Conservation (phyloP, 257 asterid species). For the Schizonepeta tenuifolia region DNA sequence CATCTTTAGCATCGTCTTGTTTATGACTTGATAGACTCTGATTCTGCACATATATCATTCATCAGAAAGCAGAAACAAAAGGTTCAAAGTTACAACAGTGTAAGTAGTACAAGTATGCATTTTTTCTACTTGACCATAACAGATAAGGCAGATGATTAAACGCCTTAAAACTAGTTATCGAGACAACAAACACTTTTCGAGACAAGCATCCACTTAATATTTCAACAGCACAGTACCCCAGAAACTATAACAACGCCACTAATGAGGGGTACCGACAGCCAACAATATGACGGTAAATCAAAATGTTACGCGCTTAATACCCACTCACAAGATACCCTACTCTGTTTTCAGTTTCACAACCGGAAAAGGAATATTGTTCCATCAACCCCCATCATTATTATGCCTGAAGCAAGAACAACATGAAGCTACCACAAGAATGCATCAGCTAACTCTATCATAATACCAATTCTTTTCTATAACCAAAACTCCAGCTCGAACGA, state of each 20-base stretch:
- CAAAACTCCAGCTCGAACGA: not conserved
- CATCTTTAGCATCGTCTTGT: constrained; percentile 43
- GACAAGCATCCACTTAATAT: not conserved
- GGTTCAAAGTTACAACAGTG: not conserved
- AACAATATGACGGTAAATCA: not conserved
- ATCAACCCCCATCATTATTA: not conserved
- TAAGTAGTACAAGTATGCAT: not conserved
- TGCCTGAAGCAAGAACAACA: not conserved
- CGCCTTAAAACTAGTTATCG: not conserved
- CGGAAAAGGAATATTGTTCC: too few species aligned
- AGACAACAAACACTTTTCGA: not conserved
- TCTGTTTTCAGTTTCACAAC: not conserved
- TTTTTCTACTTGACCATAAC: not conserved
- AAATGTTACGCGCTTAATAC: not conserved
- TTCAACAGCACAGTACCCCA: not conserved
- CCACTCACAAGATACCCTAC: not conserved
- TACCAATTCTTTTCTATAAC: not conserved
- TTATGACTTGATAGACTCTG: constrained; percentile 43
- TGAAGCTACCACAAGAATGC: constrained; percentile 9
- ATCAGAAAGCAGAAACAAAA: constrained; percentile 27
- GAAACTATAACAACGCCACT: not conserved
- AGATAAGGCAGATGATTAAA: not conserved
- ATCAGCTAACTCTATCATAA: not conserved
- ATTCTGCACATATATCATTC: constrained; percentile 46
- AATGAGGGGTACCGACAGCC: not conserved